phyloP scores from a whole-genome alignment of 179 eudicot species.

The Nepenthes alata region DNA sequence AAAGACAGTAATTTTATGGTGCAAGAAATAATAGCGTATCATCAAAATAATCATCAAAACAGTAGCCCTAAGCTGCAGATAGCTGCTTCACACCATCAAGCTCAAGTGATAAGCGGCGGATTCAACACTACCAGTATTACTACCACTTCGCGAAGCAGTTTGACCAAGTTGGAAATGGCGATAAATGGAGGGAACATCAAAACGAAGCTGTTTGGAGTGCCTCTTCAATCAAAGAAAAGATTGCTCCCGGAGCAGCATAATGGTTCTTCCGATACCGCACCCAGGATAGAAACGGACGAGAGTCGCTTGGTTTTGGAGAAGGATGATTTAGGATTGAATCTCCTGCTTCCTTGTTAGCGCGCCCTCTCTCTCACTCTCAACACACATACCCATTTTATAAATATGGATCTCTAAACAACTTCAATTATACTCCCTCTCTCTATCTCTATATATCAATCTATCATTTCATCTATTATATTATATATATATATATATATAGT shows the following conservation, averaged over 20 bases:
- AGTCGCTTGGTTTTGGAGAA: conserved; percentile 38
- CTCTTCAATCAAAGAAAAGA: conserved; percentile 57
- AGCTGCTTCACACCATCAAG: conserved; percentile 8
- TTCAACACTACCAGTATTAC: conserved; percentile 5
- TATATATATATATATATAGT: no score
- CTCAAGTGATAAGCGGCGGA: conserved; percentile 4
- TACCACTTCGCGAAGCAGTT: conserved; percentile 8
- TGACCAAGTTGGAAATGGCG: conserved; percentile 15
- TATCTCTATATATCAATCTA: no score
- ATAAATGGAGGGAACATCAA: background rate
- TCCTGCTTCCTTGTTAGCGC: conserved; percentile 52
- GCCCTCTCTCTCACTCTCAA: background rate
- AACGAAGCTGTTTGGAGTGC: conserved; percentile 65
- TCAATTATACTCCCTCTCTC: no score
- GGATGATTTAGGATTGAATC: conserved; percentile 56
- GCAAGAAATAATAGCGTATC: conserved; percentile 9
- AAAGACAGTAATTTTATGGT: background rate
- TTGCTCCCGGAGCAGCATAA: conserved; percentile 35
- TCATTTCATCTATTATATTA: no score
- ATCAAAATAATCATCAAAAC: background rate
- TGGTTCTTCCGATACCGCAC: conserved; percentile 9
- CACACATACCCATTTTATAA: conserved; percentile 1
- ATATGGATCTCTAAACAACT: background rate
- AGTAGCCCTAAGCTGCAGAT: conserved; percentile 15
- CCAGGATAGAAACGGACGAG: conserved; percentile 20